phyloP scores from a whole-genome alignment of 805 yeast genomes.

The Ogataea siamensis region DNA sequence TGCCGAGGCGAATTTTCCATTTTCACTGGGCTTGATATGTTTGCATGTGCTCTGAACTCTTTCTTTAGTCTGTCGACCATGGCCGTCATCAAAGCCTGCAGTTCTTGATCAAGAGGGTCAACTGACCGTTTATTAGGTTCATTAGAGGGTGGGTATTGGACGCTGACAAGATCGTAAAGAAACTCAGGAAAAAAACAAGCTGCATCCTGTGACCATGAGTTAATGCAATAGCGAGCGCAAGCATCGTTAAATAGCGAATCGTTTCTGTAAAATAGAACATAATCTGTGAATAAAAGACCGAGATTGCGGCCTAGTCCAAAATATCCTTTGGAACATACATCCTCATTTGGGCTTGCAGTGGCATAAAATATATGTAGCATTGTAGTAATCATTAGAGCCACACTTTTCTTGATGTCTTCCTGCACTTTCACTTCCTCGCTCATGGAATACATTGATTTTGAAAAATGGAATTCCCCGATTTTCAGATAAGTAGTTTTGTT shows the following conservation, averaged over 20 bases:
- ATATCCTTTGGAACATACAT: constrained; percentile 18
- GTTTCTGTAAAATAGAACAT: constrained; percentile 11
- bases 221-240: constrained; percentile 25
- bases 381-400: constrained; percentile 20
- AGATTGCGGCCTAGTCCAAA: constrained; percentile 21
- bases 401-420: constrained; percentile 16
- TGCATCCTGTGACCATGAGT: constrained; percentile 19
- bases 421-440: constrained; percentile 19
- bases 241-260: constrained; percentile 19
- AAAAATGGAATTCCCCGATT: constrained; percentile 24
- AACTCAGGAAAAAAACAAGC: constrained; percentile 25
- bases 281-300: constrained; percentile 21
- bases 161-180: constrained; percentile 22
- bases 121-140: constrained; percentile 11
- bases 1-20: constrained; percentile 11
- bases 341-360: constrained; percentile 21
- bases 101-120: constrained; percentile 9
- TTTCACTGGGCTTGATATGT: constrained; percentile 5
- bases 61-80: constrained; percentile 22
- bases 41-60: constrained; percentile 25
- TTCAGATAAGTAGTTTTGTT: constrained; percentile 17
- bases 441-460: constrained; percentile 23
- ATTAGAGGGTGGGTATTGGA: constrained; percentile 11
- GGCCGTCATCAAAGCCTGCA: constrained; percentile 6
- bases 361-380: constrained; percentile 24